These are phyloP conservation scores for Xanthoconium purpureum DNA, from an alignment of 768 basidiomycete species.

Conservation along the genomic window DNA sequence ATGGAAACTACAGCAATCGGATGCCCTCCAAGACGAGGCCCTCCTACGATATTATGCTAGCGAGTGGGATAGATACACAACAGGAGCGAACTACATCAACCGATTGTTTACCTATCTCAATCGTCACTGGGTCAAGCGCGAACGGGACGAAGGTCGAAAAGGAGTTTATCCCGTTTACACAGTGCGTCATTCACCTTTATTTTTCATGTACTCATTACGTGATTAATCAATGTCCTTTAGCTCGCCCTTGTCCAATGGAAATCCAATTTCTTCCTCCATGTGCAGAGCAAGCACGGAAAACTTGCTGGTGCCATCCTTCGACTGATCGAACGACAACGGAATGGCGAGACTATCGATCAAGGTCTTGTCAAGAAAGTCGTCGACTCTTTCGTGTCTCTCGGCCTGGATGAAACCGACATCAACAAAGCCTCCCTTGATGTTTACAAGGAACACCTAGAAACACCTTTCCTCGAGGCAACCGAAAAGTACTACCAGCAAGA, in stretches of 20 bases:
- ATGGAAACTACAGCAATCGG: conserved; percentile 55
- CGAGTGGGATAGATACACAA: conserved; percentile 97
- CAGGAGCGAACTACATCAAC: conserved; percentile 95
- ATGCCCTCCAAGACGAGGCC: conserved; percentile 79
- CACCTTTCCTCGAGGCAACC: conserved; percentile 83
- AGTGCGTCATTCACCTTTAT: conserved; percentile 43
- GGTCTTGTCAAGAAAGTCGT: conserved; percentile 91
- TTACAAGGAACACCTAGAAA: conserved; percentile 88
- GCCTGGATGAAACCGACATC: conserved; percentile 87
- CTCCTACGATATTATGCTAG: conserved; percentile 86
- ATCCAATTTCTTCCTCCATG: conserved; percentile 79
- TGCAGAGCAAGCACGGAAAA: conserved; percentile 81
- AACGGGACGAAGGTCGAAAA: conserved; percentile 94
- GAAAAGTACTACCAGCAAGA: conserved; percentile 91
- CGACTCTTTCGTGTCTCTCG: conserved; percentile 92
- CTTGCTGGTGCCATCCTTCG: conserved; percentile 84
- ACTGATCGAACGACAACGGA: conserved; percentile 89
- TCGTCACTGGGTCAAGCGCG: conserved; percentile 98
- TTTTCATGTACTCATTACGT: background rate
- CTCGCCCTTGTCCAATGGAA: conserved; percentile 98
- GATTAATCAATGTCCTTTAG: conserved; percentile 35
- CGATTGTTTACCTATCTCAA: conserved; percentile 97
- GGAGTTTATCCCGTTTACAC: conserved; percentile 96
- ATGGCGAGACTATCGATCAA: conserved; percentile 92
- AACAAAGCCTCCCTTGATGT: conserved; percentile 92